Evolutionary conservation across 75 land plant genomes (phyloP).

Genomic region (Picea sitchensis): DNA sequence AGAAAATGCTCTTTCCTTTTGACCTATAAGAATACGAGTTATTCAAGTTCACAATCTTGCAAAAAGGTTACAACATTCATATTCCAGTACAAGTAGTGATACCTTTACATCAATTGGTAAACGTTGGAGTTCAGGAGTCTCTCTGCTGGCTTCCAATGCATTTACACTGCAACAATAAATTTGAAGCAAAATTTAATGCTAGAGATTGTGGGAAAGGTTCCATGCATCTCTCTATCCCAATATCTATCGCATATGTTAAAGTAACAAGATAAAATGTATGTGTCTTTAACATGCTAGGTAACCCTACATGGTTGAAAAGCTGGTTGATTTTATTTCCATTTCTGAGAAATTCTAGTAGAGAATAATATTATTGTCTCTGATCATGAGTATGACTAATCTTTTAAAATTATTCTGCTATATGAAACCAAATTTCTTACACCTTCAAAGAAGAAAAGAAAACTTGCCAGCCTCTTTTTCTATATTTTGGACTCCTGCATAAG

Average conservation of each 20-base stretch:
- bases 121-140: conserved; percentile 33
- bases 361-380: not conserved
- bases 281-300: not conserved
- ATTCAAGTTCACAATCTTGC: not conserved
- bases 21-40: not conserved
- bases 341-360: not conserved
- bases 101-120: conserved; percentile 37
- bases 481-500: not conserved
- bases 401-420: not conserved
- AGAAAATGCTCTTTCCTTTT: not conserved
- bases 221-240: not conserved
- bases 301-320: not conserved
- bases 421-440: not conserved
- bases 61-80: not conserved
- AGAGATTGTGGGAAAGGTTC: not conserved
- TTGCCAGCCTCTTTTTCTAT: not conserved
- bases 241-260: not conserved
- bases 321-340: not conserved
- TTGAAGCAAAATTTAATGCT: not conserved
- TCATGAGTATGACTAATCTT: not conserved
- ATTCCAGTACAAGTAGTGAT: not conserved
- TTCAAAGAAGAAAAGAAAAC: not conserved
- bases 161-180: conserved; percentile 31
- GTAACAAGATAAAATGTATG: not conserved
- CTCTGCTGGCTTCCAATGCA: conserved; percentile 33